These are phyloP conservation scores for Penicillium fimorum DNA, from an alignment of 495 filamentous ascomycete genomes.

Conservation along the genomic window DNA sequence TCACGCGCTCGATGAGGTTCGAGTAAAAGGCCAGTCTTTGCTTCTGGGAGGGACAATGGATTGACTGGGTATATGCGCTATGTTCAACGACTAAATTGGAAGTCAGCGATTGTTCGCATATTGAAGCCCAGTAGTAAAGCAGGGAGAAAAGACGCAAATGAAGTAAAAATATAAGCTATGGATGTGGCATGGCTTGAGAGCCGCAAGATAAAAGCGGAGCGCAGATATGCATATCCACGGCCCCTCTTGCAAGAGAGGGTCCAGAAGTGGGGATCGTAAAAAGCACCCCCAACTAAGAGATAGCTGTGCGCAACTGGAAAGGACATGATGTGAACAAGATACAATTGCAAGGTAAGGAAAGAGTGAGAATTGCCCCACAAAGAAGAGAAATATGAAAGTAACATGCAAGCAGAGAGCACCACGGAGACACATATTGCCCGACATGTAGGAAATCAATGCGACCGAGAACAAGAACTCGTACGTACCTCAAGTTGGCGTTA, in stretches of 20 bases:
- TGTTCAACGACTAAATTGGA: conserved; percentile 17
- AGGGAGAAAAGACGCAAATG: not conserved
- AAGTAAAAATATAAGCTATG: conserved; percentile 11
- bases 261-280: not conserved
- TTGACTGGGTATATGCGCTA: conserved; percentile 16
- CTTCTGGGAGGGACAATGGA: conserved; percentile 15
- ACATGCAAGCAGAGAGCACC: not conserved
- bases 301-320: not conserved
- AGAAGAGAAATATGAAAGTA: not conserved
- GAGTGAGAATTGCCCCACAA: not conserved
- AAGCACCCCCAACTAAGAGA: not conserved
- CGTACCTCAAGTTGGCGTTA: not conserved
- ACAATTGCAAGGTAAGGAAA: not conserved
- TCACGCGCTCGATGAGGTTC: conserved; percentile 15
- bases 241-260: conserved; percentile 4
- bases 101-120: conserved; percentile 9
- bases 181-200: conserved; percentile 25
- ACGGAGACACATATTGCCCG: not conserved
- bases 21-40: conserved; percentile 11
- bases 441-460: not conserved
- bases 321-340: not conserved
- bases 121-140: not conserved
- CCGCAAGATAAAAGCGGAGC: conserved; percentile 21
- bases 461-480: not conserved
- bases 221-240: conserved; percentile 5